phyloP scores from a whole-genome alignment of 169 alveolate species.

The Plasmodium sp. region DNA sequence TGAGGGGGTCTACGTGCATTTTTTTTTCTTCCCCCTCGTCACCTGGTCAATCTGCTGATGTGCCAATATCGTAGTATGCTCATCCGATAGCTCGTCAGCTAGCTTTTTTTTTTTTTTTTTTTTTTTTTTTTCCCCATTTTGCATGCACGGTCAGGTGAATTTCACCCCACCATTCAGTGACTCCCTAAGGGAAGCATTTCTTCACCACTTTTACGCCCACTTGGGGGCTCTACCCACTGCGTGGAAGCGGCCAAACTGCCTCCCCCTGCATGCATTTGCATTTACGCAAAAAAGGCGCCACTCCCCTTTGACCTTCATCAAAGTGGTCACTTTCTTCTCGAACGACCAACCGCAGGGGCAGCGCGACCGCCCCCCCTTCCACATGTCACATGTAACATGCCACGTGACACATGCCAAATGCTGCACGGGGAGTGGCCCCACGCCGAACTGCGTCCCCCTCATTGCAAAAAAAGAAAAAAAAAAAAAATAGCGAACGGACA shows the following conservation, averaged over 20 bases:
- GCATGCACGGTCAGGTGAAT: conserved; percentile 2
- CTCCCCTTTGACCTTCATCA: background rate
- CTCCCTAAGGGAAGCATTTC: background rate
- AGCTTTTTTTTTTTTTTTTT: background rate
- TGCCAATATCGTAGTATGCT: background rate
- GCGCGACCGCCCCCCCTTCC: background rate
- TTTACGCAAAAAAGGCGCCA: background rate
- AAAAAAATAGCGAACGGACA: background rate
- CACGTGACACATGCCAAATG: background rate
- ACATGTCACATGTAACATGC: background rate
- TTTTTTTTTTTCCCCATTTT: background rate
- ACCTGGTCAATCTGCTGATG: background rate
- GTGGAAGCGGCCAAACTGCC: background rate
- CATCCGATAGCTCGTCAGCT: background rate
- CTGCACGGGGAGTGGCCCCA: background rate
- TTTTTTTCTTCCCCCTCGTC: background rate
- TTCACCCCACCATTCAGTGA: background rate
- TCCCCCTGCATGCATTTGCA: background rate
- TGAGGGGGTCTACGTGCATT: background rate
- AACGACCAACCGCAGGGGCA: background rate
- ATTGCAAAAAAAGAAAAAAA: background rate
- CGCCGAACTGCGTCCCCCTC: background rate
- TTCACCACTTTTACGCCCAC: background rate
- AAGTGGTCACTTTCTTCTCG: background rate
- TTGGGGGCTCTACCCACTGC: background rate